Percentiles rank a stretch among this genome's conserved stretches.
Conservation (phyloP, 2,329 filamentous ascomycete species). For the Colletotrichum musicola region DNA sequence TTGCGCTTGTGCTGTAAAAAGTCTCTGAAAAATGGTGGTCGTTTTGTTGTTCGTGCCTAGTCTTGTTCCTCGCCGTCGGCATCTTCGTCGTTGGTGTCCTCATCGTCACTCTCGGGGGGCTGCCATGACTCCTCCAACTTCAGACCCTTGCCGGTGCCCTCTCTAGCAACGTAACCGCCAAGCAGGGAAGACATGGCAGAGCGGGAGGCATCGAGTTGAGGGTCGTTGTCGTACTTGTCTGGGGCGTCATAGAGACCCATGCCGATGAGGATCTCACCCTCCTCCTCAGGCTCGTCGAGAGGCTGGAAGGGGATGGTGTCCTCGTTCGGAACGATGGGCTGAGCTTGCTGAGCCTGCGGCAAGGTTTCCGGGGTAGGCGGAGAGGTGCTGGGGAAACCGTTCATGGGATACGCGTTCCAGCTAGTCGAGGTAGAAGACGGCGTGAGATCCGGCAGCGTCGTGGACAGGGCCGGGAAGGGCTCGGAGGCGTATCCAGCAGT, state of each 20-base stretch:
- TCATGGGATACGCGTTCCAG: constrained; percentile 62
- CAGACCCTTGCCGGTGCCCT: constrained; percentile 76
- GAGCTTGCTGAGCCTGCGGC: constrained; percentile 62
- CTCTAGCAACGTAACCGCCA: constrained; percentile 59
- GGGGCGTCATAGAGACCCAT: constrained; percentile 85
- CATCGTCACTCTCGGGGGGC: constrained; percentile 73
- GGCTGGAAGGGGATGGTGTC: constrained; percentile 63
- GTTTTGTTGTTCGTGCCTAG: not conserved
- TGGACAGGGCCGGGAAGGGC: constrained; percentile 46
- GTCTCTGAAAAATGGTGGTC: no score
- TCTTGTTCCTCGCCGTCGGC: constrained; percentile 49
- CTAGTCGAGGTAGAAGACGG: constrained; percentile 41
- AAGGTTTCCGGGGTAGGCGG: constrained; percentile 73
- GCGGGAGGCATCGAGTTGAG: constrained; percentile 66
- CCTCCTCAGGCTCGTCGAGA: constrained; percentile 65
- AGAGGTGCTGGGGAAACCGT: constrained; percentile 61
- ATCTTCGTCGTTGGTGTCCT: constrained; percentile 55
- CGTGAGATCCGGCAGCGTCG: constrained; percentile 33
- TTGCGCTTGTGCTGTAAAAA: constrained; percentile 16
- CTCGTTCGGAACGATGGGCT: constrained; percentile 60
- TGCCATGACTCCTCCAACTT: constrained; percentile 87
- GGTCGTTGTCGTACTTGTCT: constrained; percentile 65
- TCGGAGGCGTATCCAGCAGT: constrained; percentile 45
- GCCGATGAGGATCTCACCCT: constrained; percentile 81
- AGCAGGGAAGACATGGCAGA: constrained; percentile 68